Percentiles rank a stretch among this genome's conserved stretches.
Conservation (phyloP, 306 rosid species). For the Abrus precatorius region DNA sequence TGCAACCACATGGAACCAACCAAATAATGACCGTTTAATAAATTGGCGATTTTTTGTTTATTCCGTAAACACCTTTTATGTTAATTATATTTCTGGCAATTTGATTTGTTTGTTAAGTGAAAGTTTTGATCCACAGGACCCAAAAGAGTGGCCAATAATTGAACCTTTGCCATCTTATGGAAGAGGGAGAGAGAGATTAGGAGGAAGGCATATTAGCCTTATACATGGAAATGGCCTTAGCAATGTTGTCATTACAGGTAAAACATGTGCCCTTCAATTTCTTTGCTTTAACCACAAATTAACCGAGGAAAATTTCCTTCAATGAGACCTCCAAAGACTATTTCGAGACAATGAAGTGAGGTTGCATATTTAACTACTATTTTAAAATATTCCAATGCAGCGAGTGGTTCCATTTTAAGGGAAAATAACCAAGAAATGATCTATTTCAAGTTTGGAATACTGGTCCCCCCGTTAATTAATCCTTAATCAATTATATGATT, state of each 20-base stretch:
- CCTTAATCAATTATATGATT: background rate
- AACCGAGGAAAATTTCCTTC: background rate
- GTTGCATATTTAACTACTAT: conserved; percentile 14
- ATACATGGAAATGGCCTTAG: conserved; percentile 86
- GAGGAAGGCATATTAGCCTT: conserved; percentile 97
- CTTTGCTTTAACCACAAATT: conserved; percentile 17
- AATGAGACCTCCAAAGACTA: conserved; percentile 2
- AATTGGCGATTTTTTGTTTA: background rate
- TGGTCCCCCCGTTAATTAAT: background rate
- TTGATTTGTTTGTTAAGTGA: background rate
- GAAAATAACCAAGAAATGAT: conserved; percentile 8
- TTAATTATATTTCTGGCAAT: conserved; percentile 31
- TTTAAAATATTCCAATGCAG: background rate
- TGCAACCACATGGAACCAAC: conserved; percentile 41
- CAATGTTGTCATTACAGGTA: conserved; percentile 95
- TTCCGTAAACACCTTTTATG: background rate
- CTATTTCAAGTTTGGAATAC: conserved; percentile 8
- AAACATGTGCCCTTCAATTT: background rate
- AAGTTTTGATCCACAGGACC: conserved; percentile 62
- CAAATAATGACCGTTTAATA: conserved; percentile 25
- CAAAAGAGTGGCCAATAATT: conserved; percentile 85
- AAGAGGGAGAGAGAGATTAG: conserved; percentile 95
- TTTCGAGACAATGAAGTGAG: conserved; percentile 20
- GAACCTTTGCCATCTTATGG: conserved; percentile 94
- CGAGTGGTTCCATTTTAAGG: conserved; percentile 3